Evolutionary conservation across 169 alveolate species (phyloP).

Genomic region (Amoebophrya sp.): DNA sequence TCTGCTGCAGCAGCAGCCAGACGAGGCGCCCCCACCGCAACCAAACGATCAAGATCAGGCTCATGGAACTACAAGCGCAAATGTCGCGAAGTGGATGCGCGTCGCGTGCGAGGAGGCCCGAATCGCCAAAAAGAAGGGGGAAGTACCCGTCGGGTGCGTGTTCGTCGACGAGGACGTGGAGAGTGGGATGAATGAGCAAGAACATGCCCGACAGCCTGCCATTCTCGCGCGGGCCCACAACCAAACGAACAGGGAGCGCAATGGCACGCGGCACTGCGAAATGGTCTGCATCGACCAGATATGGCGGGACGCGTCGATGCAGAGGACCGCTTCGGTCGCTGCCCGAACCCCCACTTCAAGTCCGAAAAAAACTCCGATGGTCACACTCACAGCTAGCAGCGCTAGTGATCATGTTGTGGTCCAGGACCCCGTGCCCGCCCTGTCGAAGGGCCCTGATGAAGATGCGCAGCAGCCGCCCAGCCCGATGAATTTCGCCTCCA

Average conservation of each 20-base stretch:
- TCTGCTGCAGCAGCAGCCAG: too few relatives aligned
- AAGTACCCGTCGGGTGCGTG: slow-evolving; percentile 43
- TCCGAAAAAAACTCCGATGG: background rate
- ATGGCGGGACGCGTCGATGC: slow-evolving; percentile 25
- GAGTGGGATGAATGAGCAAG: slow-evolving; percentile 12
- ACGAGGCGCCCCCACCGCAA: too few relatives aligned
- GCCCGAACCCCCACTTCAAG: background rate
- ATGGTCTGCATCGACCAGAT: slow-evolving; percentile 35
- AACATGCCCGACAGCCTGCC: slow-evolving; percentile 30
- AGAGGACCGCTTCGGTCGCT: slow-evolving; percentile 20
- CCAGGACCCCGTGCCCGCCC: background rate
- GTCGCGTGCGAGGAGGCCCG: slow-evolving; percentile 27
- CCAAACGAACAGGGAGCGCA: background rate
- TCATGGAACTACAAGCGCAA: too few relatives aligned
- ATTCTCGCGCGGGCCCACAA: slow-evolving; percentile 13
- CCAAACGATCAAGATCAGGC: too few relatives aligned
- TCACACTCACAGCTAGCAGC: too few relatives aligned
- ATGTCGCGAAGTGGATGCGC: slow-evolving; percentile 10
- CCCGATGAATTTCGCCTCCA: background rate
- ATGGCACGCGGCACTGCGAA: slow-evolving; percentile 43
- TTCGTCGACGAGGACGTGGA: slow-evolving; percentile 28
- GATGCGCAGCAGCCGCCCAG: background rate
- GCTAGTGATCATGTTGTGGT: background rate
- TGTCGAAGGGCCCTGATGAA: background rate
- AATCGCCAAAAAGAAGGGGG: slow-evolving; percentile 32